Conservation (phyloP, 768 basidiomycete genomes). For the Termitomyces titanicus region DNA sequence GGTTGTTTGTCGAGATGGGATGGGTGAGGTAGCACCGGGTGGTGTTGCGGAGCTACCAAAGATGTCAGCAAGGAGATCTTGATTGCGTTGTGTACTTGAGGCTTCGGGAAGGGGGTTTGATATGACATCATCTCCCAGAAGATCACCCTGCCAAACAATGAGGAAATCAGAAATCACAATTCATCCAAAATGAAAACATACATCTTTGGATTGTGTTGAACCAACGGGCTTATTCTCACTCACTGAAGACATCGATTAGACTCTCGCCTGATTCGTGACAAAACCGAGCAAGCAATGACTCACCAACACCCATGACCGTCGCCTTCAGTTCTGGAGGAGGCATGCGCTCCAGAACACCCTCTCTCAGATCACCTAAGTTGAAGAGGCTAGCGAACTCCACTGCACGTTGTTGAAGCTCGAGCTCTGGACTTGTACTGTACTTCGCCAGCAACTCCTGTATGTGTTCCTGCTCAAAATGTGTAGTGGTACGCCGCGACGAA, state of each 20-base stretch:
- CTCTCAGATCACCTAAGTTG: conserved; percentile 66
- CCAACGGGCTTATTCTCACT: conserved; percentile 97
- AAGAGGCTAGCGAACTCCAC: conserved; percentile 93
- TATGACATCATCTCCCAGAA: conserved; percentile 75
- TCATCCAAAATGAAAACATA: conserved; percentile 25
- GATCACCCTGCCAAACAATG: conserved; percentile 49
- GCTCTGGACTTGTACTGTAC: conserved; percentile 84
- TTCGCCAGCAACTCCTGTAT: conserved; percentile 74
- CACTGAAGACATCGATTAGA: conserved; percentile 41
- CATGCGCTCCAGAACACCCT: conserved; percentile 95
- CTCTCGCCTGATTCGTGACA: neutral
- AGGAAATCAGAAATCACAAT: neutral
- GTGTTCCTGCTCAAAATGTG: conserved; percentile 66
- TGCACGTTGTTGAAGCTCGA: conserved; percentile 94
- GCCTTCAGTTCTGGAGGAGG: conserved; percentile 97
- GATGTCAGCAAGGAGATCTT: conserved; percentile 90
- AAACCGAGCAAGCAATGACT: conserved; percentile 19
- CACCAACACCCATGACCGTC: conserved; percentile 93
- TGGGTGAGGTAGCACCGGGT: conserved; percentile 34
- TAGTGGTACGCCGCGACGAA: conserved; percentile 72
- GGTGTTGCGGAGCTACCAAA: conserved; percentile 60
- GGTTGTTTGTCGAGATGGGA: conserved; percentile 50
- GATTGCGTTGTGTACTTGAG: conserved; percentile 53
- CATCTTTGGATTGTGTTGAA: conserved; percentile 79
- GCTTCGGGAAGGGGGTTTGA: conserved; percentile 37